Evolutionary conservation across 768 basidiomycete species (phyloP), one percentile per base, ranked within the genome.

Genomic region (Inosperma sp.): DNA sequence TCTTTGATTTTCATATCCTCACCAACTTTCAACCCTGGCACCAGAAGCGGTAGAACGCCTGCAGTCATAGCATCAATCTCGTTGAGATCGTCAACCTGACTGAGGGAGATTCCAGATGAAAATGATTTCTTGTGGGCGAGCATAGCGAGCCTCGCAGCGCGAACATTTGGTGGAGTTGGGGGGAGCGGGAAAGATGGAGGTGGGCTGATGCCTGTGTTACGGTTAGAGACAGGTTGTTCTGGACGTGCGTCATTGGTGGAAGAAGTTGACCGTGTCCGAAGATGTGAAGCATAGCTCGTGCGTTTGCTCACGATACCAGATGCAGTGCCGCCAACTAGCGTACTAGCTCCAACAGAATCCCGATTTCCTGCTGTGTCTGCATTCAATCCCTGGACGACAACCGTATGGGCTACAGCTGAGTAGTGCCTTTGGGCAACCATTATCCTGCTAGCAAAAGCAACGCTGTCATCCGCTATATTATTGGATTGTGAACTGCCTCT

Each of bases 361-460:
- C 63, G 59, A 25, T 51, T 53, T 29, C 48, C 31, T 63, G 63
- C 14, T 61, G 52, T 73, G 17, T 75, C 74, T 36, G 66, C 60
- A 9, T 22, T 8, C 12, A 14, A 26, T 33, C 66, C 59, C 22
- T 79, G 70, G 30, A 86, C 70, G 4, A 81, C 68, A 27, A 87
- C 66, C 4, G 83, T 86, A 50, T 80, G 81, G 3, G 85, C 86
- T 40, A 86, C 68, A 1, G 84, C 70, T 3, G 86, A 87, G 58
- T 84, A 86, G 62, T 87, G 86, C 39, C 81, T 72, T 61, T 87
- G 82, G 0, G 85, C 86, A 46, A 84, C 67, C 84, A 87, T 84
- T 59, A 87, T 82, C 52, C 69, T 71, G 25, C 79, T 78, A 5
- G 76, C 74, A 55, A 74, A 75, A 0, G 69, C 76, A 31, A 78